These are phyloP conservation scores for Backusella westeae DNA, from an alignment of 192 early-diverging fungal genomes.

Conservation along the genomic window DNA sequence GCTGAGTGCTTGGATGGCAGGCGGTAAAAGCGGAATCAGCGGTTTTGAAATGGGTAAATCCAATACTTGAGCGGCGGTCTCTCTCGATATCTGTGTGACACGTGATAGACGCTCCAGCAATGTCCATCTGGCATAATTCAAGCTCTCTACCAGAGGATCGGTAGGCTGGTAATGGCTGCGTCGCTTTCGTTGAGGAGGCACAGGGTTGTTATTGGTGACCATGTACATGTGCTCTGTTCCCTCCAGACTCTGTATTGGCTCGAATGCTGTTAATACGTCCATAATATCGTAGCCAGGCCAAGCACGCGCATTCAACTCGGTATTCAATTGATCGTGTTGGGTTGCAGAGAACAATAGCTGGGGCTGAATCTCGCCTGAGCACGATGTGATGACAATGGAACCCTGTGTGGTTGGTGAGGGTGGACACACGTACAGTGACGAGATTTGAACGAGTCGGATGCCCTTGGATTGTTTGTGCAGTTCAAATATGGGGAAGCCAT, in stretches of 20 bases:
- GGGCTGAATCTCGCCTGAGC: constrained; percentile 22
- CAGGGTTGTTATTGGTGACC: not conserved
- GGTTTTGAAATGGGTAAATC: constrained; percentile 53
- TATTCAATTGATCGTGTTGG: not conserved
- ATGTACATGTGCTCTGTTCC: not conserved
- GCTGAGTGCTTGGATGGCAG: constrained; percentile 50
- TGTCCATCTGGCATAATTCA: constrained; percentile 61
- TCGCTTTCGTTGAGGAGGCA: not conserved
- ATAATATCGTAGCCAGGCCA: constrained; percentile 32
- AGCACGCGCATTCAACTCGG: not conserved
- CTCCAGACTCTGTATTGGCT: constrained; percentile 8
- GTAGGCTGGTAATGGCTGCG: not conserved
- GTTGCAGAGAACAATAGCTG: constrained; percentile 22
- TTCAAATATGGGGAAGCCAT: constrained; percentile 5
- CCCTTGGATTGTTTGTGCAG: constrained; percentile 12
- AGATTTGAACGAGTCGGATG: not conserved
- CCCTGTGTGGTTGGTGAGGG: constrained; percentile 8
- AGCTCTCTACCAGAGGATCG: constrained; percentile 1
- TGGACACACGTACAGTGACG: constrained; percentile 24
- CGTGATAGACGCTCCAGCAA: constrained; percentile 72
- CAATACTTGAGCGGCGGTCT: constrained; percentile 51
- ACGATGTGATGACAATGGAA: constrained; percentile 23
- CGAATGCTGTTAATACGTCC: constrained; percentile 27
- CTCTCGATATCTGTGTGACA: constrained; percentile 63
- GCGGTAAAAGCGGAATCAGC: constrained; percentile 47